phyloP scores from a whole-genome alignment of 2,329 filamentous ascomycete species.

The Verticillium nubilum region DNA sequence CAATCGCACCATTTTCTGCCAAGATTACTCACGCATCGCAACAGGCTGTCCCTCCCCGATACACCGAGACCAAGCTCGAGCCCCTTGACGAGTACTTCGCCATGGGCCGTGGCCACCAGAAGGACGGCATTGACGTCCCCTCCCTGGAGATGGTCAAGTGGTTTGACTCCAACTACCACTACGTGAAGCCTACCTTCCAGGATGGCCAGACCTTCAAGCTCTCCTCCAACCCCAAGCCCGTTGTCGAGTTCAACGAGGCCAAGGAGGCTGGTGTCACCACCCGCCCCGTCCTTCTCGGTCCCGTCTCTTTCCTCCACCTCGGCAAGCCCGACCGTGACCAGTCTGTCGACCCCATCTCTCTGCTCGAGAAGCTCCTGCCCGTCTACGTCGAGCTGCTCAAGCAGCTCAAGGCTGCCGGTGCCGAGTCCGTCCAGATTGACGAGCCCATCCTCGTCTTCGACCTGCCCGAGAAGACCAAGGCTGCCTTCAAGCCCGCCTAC shows the following conservation, averaged over 20 bases:
- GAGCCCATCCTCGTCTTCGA: constrained; percentile 97
- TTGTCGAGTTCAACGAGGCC: constrained; percentile 90
- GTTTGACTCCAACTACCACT: constrained; percentile 99
- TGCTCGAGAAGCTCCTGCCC: constrained; percentile 88
- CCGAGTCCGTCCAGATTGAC: constrained; percentile 95
- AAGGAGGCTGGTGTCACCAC: constrained; percentile 94
- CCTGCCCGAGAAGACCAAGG: constrained; percentile 83
- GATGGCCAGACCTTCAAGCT: constrained; percentile 97
- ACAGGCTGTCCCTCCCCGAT: constrained; percentile 85
- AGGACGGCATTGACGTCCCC: constrained; percentile 87
- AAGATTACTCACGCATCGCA: neutral
- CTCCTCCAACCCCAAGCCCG: constrained; percentile 80
- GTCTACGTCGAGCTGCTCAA: constrained; percentile 89
- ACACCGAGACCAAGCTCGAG: constrained; percentile 84
- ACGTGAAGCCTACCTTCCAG: constrained; percentile 98
- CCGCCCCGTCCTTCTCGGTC: constrained; percentile 89
- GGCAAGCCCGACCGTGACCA: constrained; percentile 97
- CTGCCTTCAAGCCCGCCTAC: constrained; percentile 96
- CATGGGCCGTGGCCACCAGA: constrained; percentile 98
- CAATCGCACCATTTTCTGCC: neutral
- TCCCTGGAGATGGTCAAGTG: constrained; percentile 99
- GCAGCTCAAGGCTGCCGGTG: constrained; percentile 93
- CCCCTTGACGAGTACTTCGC: constrained; percentile 96
- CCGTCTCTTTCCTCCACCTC: constrained; percentile 95
- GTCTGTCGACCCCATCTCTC: constrained; percentile 85